phyloP scores from a whole-genome alignment of 139 green algal species.

The Dunaliella primolecta region DNA sequence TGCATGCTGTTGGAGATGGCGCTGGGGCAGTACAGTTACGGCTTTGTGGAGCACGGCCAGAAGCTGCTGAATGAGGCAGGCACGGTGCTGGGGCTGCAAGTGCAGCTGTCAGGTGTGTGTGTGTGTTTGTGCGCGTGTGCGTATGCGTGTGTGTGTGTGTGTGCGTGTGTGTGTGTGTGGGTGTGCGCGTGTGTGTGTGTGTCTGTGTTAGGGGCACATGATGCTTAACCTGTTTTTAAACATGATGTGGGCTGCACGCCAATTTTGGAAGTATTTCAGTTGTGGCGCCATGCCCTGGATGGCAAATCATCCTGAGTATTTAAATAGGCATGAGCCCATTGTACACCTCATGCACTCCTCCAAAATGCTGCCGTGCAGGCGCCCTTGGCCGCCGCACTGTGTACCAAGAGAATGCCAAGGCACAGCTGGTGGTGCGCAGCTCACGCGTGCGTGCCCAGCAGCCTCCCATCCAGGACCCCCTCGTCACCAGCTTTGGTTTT shows the following conservation, averaged over 20 bases:
- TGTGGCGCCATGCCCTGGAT: no score
- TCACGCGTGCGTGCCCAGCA: not conserved
- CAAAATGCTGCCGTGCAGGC: no score
- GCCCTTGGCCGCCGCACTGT: constrained; percentile 79
- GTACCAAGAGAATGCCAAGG: constrained; percentile 83
- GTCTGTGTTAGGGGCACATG: no score
- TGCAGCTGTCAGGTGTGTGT: constrained; percentile 38
- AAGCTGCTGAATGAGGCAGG: constrained; percentile 45
- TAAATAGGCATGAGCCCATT: no score
- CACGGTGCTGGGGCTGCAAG: constrained; percentile 49
- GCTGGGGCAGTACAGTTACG: constrained; percentile 54
- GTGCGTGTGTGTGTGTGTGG: not conserved
- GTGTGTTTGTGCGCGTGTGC: not conserved
- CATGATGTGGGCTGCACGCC: no score
- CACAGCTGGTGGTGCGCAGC: constrained; percentile 65
- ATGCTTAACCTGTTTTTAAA: no score
- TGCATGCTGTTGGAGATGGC: constrained; percentile 53
- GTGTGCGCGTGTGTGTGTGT: not conserved
- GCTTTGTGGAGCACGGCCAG: constrained; percentile 43
- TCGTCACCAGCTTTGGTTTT: constrained; percentile 11
- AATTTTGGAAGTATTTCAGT: no score
- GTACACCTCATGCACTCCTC: no score
- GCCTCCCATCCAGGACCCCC: not conserved
- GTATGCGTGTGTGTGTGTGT: not conserved
- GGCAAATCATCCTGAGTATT: no score